These are phyloP conservation scores for Schizophyllum commune DNA, from an alignment of 1,284 basidiomycete genomes.

Conservation along the genomic window DNA sequence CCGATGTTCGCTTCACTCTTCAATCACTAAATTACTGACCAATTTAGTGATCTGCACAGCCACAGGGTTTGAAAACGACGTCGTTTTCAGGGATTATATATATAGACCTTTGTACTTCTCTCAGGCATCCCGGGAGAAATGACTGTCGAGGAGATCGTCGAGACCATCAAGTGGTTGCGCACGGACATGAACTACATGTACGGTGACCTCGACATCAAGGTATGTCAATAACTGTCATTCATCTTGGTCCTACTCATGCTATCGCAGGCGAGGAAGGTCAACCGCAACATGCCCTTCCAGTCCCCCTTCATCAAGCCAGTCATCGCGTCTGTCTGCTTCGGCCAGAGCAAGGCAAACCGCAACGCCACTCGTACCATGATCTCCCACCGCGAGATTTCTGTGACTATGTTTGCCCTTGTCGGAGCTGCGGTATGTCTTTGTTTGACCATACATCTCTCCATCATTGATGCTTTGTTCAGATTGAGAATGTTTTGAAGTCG, in stretches of 20 bases:
- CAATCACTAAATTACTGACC: too few relatives aligned
- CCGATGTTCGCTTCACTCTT: too few relatives aligned
- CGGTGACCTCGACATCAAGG: not conserved
- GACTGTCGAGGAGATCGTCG: not conserved
- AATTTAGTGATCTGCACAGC: too few relatives aligned
- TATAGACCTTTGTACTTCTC: not conserved
- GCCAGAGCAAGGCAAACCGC: not conserved
- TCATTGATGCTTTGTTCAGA: not conserved
- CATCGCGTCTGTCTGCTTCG: not conserved
- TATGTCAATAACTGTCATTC: not conserved
- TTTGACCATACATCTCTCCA: not conserved
- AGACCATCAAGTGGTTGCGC: not conserved
- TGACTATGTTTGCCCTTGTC: not conserved
- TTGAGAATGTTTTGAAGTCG: not conserved
- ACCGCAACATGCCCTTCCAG: not conserved
- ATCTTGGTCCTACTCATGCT: not conserved
- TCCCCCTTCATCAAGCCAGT: not conserved
- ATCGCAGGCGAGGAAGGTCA: not conserved
- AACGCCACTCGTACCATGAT: not conserved
- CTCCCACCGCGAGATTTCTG: not conserved
- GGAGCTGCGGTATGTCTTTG: not conserved
- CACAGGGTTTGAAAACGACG: too few relatives aligned
- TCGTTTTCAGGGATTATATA: too few relatives aligned
- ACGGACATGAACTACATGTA: not conserved
- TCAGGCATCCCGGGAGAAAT: not conserved